These are phyloP conservation scores for Botrytis porri DNA, from an alignment of 2,329 filamentous ascomycete species.

Conservation along the genomic window DNA sequence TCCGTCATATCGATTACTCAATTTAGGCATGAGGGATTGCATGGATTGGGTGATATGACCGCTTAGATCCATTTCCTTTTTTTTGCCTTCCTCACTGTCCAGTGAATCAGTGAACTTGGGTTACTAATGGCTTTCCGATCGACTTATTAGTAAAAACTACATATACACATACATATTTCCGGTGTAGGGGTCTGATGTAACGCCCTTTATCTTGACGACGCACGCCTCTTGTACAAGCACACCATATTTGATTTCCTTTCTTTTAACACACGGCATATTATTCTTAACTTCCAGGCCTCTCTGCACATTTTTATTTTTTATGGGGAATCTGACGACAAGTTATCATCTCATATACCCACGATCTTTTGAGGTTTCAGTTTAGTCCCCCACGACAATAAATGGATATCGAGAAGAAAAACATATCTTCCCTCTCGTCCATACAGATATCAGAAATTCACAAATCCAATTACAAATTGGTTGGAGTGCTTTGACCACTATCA, in stretches of 20 bases:
- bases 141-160: constrained; percentile 11
- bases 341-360: not conserved
- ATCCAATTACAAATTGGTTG: not conserved
- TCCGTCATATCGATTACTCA: not conserved
- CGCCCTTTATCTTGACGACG: constrained; percentile 20
- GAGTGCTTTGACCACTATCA: not conserved
- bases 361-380: not conserved
- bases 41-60: constrained; percentile 16
- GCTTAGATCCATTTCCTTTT: not conserved
- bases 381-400: not conserved
- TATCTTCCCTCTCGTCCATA: not conserved
- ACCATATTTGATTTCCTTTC: constrained; percentile 10
- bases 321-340: not conserved
- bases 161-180: constrained; percentile 1
- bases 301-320: not conserved
- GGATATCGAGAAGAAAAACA: not conserved
- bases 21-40: not conserved
- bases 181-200: constrained; percentile 16
- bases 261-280: constrained; percentile 1
- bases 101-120: constrained; percentile 5
- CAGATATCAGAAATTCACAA: not conserved
- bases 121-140: constrained; percentile 3
- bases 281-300: not conserved
- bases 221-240: constrained; percentile 20
- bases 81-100: not conserved